These are phyloP conservation scores for Xerocomellus amylosporus DNA, from an alignment of 768 basidiomycete species.

Conservation along the genomic window DNA sequence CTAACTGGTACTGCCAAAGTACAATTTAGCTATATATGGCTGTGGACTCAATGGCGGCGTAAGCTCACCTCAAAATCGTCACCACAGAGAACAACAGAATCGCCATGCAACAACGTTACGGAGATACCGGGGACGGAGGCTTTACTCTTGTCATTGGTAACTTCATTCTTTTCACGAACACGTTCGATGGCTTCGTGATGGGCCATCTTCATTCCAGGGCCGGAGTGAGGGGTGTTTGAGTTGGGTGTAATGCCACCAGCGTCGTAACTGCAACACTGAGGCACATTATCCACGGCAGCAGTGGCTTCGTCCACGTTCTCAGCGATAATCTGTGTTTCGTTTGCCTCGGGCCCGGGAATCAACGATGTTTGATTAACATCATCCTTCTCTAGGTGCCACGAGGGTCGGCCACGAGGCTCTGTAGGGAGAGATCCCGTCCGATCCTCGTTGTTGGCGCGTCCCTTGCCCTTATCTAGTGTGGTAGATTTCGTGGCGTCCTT, in stretches of 20 bases:
- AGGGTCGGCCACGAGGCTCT: neutral
- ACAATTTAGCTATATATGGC: conserved; percentile 1
- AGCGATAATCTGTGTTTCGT: neutral
- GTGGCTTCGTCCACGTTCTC: neutral
- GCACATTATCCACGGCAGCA: conserved; percentile 11
- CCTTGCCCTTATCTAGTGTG: conserved; percentile 13
- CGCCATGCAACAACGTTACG: conserved; percentile 40
- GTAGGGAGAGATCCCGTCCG: conserved; percentile 1
- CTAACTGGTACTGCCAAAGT: conserved; percentile 24
- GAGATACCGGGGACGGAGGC: conserved; percentile 19
- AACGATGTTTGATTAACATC: neutral
- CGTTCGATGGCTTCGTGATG: conserved; percentile 1
- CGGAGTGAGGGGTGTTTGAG: neutral
- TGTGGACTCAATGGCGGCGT: neutral
- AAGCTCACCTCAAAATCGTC: conserved; percentile 42
- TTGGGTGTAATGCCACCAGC: neutral
- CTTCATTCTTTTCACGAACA: conserved; percentile 18
- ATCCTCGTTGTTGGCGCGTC: conserved; percentile 4
- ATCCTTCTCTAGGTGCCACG: neutral
- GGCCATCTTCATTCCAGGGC: neutral
- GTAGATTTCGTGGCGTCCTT: neutral
- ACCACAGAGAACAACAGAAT: conserved; percentile 36
- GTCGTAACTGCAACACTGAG: neutral
- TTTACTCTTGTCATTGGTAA: conserved; percentile 18
- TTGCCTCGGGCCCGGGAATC: neutral